These are phyloP conservation scores for Clausena lansium DNA, from an alignment of 345 rosid genomes.

Conservation along the genomic window DNA sequence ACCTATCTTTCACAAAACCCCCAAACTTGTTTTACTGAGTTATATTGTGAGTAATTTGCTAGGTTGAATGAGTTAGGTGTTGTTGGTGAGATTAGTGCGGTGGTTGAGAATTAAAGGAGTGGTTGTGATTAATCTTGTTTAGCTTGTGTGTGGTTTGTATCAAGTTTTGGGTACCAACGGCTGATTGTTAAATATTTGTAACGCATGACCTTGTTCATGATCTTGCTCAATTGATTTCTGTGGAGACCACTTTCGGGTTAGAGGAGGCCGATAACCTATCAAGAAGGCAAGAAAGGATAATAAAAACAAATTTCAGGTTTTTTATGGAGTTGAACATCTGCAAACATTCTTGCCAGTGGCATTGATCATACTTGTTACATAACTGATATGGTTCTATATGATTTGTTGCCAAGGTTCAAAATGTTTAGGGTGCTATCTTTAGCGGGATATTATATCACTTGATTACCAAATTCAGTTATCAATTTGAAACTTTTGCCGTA, in stretches of 20 bases:
- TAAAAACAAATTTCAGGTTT: background rate
- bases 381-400: background rate
- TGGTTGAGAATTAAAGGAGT: no score
- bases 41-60: no score
- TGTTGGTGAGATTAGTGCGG: no score
- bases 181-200: no score
- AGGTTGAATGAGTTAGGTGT: no score
- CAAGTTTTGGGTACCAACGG: no score
- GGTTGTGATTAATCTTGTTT: no score
- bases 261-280: no score
- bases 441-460: background rate
- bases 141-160: no score
- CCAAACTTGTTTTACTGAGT: no score
- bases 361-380: rapidly evolving
- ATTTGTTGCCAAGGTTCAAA: constrained; percentile 6
- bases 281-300: background rate
- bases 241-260: background rate
- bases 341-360: constrained; percentile 8
- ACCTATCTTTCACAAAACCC: no score
- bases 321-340: background rate
- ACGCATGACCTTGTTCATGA: constrained; percentile 15
- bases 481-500: background rate
- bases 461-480: constrained; percentile 7
- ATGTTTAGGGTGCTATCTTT: no score
- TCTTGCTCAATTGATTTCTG: constrained; percentile 19